Conservation (phyloP, 352 stramenopile genomes). For the Pythium apleroticum region DNA sequence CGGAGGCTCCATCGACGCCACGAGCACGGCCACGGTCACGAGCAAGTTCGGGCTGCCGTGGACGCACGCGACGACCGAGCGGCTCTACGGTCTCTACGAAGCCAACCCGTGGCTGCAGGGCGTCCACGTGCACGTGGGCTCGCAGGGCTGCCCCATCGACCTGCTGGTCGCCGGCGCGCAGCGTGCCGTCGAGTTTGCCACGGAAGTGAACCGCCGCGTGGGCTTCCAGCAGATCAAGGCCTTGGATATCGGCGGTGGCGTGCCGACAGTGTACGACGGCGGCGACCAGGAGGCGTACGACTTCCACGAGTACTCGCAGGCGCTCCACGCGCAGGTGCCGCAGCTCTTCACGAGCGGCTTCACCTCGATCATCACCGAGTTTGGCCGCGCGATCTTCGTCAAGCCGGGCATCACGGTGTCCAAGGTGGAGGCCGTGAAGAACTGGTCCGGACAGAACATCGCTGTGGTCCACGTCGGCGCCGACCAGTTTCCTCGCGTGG, state of each 20-base stretch:
- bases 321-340: conserved; percentile 63
- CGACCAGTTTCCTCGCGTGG: conserved; percentile 88
- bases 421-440: conserved; percentile 89
- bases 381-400: conserved; percentile 83
- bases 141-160: conserved; percentile 83
- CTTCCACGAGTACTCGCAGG: conserved; percentile 81
- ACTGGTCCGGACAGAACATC: conserved; percentile 76
- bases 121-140: conserved; percentile 90
- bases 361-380: conserved; percentile 90
- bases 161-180: conserved; percentile 79
- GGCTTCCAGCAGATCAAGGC: conserved; percentile 64
- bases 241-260: conserved; percentile 91
- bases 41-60: conserved; percentile 92
- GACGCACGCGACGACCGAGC: conserved; percentile 47
- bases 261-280: conserved; percentile 88
- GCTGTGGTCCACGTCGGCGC: conserved; percentile 88
- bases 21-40: conserved; percentile 84
- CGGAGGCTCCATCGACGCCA: conserved; percentile 78
- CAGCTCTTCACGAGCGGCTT: conserved; percentile 84
- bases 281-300: conserved; percentile 61
- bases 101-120: conserved; percentile 84
- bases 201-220: conserved; percentile 66
- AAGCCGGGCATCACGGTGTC: conserved; percentile 88
- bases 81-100: conserved; percentile 55
- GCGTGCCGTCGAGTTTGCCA: conserved; percentile 72